Evolutionary conservation across 345 rosid species (phyloP).

Genomic region (Bruguiera gymnorhiza): DNA sequence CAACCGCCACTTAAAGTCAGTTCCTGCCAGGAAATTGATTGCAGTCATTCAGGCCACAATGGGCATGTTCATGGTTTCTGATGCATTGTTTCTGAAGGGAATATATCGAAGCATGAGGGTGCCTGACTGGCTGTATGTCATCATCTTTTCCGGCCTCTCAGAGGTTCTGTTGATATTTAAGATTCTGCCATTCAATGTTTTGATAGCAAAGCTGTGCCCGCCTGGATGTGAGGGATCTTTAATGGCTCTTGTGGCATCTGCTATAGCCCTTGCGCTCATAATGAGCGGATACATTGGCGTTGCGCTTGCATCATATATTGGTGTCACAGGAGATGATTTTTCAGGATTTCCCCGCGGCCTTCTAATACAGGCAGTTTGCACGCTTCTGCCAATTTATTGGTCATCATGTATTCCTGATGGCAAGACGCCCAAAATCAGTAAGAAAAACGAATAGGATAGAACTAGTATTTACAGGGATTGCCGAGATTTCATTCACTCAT

Average conservation of each 20-base stretch:
- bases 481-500: not conserved
- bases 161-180: slow-evolving; percentile 74
- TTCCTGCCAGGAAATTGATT: slow-evolving; percentile 62
- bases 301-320: slow-evolving; percentile 58
- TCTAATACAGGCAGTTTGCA: slow-evolving; percentile 57
- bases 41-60: slow-evolving; percentile 59
- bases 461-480: not conserved
- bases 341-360: slow-evolving; percentile 60
- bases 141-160: slow-evolving; percentile 58
- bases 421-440: slow-evolving; percentile 27
- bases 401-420: slow-evolving; percentile 59
- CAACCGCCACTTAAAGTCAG: slow-evolving; percentile 47
- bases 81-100: slow-evolving; percentile 64
- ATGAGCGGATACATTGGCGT: slow-evolving; percentile 78
- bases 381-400: slow-evolving; percentile 51
- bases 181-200: slow-evolving; percentile 69
- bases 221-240: slow-evolving; percentile 89
- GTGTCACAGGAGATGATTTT: slow-evolving; percentile 61
- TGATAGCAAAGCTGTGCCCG: slow-evolving; percentile 71
- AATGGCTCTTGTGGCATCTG: slow-evolving; percentile 78
- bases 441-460: slow-evolving; percentile 31
- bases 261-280: slow-evolving; percentile 65
- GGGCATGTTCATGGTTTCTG: slow-evolving; percentile 65
- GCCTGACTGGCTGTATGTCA: slow-evolving; percentile 54
- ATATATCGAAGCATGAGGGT: slow-evolving; percentile 56